phyloP scores from a whole-genome alignment of 1,139 yeast species.

The Candida glucosophila region DNA sequence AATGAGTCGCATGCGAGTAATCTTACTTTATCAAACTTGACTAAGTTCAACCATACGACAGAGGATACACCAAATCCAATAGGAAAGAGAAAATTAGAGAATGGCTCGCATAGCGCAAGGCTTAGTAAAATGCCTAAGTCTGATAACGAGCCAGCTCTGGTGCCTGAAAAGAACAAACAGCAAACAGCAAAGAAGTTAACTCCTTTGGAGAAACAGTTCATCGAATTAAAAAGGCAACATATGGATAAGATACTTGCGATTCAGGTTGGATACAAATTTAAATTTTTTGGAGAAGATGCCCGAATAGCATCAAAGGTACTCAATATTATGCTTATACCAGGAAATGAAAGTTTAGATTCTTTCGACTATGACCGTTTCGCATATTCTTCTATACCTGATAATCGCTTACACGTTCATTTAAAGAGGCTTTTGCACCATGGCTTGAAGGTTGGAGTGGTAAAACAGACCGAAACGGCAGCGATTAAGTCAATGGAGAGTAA shows the following conservation, averaged over 20 bases:
- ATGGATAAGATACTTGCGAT: slow-evolving; percentile 65
- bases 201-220: slow-evolving; percentile 73
- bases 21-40: no score
- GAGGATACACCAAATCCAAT: no score
- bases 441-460: slow-evolving; percentile 76
- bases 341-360: slow-evolving; percentile 38
- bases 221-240: slow-evolving; percentile 51
- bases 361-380: slow-evolving; percentile 57
- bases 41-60: no score
- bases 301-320: slow-evolving; percentile 53
- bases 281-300: slow-evolving; percentile 83
- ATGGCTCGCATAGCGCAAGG: no score
- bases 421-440: slow-evolving; percentile 58
- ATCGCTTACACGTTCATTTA: slow-evolving; percentile 63
- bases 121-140: no score
- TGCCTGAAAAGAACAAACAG: no score
- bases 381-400: slow-evolving; percentile 79
- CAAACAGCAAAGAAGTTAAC: slow-evolving; percentile 32
- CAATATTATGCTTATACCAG: slow-evolving; percentile 66
- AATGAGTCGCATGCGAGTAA: no score
- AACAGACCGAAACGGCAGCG: slow-evolving; percentile 78
- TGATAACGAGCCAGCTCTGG: no score
- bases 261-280: slow-evolving; percentile 88
- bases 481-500: slow-evolving; percentile 44
- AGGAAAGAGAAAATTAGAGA: no score